Base-by-base conservation (phyloP, 164 flowering plant genomes). In the Echeveria elegans region DNA sequence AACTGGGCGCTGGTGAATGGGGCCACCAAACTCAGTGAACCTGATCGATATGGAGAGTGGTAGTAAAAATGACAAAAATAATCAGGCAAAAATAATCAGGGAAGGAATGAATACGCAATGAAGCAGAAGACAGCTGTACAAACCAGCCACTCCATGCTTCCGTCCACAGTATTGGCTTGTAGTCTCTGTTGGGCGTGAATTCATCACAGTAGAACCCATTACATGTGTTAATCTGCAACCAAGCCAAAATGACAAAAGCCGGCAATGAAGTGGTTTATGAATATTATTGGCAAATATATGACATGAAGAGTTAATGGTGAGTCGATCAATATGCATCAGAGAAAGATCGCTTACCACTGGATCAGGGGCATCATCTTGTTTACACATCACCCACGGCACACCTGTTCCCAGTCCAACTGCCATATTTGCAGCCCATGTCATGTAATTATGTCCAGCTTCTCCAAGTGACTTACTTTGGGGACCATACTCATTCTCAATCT, bases 311-410 rank as follows among this genome's bases (percentile, higher is more conserved):
- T 32, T 4, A 5, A 1, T 19, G 7, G 61, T 32, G n/a, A 4
- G 61, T 18, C 1, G 3, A 8, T 19, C 4, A 29, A 14, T 56
- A 24, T 53, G 16, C 31, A 53, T 24, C 21, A 15, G 15, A 24
- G 12, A 9, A 24, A 4, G 15, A 26, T 10, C 11, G 28, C 86
- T 77, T 59, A 88, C 94, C 80, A 88, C 78, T 41, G 87, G 89
- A 79, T 84, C 90, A n/a, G 95, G 95, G 68, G 94, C 90, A 75
- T 85, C 89, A 11, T 80, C 82, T 78, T 88, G 82, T 73, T 88
- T 88, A 86, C 91, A 86, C 95, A 88, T 88, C 21, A 86, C 84
- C 95, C 95, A 88, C 0, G 95, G 95, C 41, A 86, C 95, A 5
- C 95, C 91, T 34, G 92, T 88, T 61, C 75, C 78, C 64, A 78